phyloP scores from a whole-genome alignment of 106 monocot species.

The Xerophyta viscosa region DNA sequence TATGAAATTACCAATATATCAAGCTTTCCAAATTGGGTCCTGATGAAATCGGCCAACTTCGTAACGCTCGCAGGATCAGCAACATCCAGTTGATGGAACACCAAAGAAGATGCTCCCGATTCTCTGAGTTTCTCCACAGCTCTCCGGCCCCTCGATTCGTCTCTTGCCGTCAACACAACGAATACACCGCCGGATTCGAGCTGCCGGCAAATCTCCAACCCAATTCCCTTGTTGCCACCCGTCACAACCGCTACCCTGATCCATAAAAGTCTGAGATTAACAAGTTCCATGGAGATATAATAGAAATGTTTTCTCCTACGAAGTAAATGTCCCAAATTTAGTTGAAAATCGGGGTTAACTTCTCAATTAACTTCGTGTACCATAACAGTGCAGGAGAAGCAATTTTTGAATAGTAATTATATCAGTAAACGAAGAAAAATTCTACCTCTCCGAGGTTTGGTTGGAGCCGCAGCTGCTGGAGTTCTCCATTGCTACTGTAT shows the following conservation, averaged over 20 bases:
- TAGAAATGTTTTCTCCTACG: too few species aligned
- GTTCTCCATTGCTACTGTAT: too few species aligned
- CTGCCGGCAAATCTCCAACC: constrained; percentile 41
- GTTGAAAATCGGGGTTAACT: too few species aligned
- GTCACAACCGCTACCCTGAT: constrained; percentile 61
- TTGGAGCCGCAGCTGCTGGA: too few species aligned
- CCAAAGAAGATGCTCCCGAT: constrained; percentile 4
- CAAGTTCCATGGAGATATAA: too few species aligned
- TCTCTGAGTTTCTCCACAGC: constrained; percentile 27
- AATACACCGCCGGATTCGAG: constrained; percentile 36
- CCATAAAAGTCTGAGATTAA: too few species aligned
- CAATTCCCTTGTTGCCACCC: constrained; percentile 69
- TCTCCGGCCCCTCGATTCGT: constrained; percentile 26
- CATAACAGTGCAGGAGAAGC: too few species aligned
- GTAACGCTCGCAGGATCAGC: constrained; percentile 17
- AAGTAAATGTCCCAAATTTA: too few species aligned
- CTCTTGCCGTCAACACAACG: constrained; percentile 51
- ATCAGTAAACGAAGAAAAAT: too few species aligned
- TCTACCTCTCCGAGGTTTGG: too few species aligned
- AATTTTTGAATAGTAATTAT: too few species aligned
- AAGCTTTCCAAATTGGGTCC: constrained; percentile 37
- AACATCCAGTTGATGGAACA: constrained; percentile 32
- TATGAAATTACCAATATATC: constrained; percentile 42
- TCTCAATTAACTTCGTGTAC: too few species aligned
- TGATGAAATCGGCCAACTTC: constrained; percentile 25